Evolutionary conservation across 805 yeast species (phyloP).

Genomic region (Pichia exigua): DNA sequence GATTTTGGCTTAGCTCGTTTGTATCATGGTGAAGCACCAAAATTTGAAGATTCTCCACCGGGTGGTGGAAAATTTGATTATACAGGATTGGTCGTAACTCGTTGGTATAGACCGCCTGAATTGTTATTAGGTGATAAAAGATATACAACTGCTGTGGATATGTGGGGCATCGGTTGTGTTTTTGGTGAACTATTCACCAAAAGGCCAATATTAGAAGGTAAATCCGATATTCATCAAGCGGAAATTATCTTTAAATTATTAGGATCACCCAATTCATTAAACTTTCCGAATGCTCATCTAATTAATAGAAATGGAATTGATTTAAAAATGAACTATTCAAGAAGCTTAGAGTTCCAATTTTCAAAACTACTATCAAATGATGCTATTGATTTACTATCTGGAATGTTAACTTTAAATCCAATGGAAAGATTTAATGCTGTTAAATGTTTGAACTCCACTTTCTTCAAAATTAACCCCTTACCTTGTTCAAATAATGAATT

Average conservation of each 20-base stretch:
- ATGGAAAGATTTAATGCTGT: slow-evolving; percentile 65
- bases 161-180: slow-evolving; percentile 98
- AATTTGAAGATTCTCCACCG: slow-evolving; percentile 25
- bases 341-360: slow-evolving; percentile 46
- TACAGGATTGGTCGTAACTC: slow-evolving; percentile 73
- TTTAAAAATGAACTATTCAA: slow-evolving; percentile 21
- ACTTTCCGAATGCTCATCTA: slow-evolving; percentile 53
- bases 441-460: slow-evolving; percentile 65
- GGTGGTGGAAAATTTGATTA: slow-evolving; percentile 49
- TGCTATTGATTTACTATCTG: slow-evolving; percentile 51
- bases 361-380: slow-evolving; percentile 21
- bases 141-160: slow-evolving; percentile 91
- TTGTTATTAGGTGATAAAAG: slow-evolving; percentile 74
- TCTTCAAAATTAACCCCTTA: slow-evolving; percentile 59
- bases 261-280: slow-evolving; percentile 64
- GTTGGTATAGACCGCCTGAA: slow-evolving; percentile 98
- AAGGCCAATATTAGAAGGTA: slow-evolving; percentile 80
- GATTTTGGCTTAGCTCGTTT: slow-evolving; percentile 91
- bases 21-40: slow-evolving; percentile 31
- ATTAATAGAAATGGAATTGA: slow-evolving; percentile 49
- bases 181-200: slow-evolving; percentile 82
- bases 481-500: slow-evolving; percentile 49
- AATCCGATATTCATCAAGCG: slow-evolving; percentile 82
- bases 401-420: slow-evolving; percentile 66
- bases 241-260: slow-evolving; percentile 69